A percentile compares a stretch with the other conserved stretches of the same genome.
These are phyloP conservation scores for Rosa chinensis DNA, from an alignment of 306 rosid species.

Conservation along the genomic window DNA sequence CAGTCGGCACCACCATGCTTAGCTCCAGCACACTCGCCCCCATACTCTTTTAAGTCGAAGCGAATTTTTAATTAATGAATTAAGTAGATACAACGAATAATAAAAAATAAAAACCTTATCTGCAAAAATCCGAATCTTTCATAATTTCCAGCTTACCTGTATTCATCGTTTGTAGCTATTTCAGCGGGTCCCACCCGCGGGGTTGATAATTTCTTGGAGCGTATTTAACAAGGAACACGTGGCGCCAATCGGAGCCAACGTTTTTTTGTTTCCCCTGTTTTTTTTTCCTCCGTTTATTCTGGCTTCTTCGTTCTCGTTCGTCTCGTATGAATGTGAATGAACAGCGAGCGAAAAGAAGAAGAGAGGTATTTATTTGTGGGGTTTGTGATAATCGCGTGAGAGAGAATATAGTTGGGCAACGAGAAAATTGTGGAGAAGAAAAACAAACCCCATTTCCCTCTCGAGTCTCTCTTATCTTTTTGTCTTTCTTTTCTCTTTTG, in stretches of 20 bases:
- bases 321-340: not conserved
- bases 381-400: conserved; percentile 6
- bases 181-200: not conserved
- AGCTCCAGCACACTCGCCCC: not conserved
- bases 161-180: not conserved
- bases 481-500: not conserved
- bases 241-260: conserved; percentile 1
- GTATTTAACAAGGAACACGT: conserved; percentile 1
- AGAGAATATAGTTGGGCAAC: conserved; percentile 12
- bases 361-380: not conserved
- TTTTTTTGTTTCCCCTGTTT: not conserved
- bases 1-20: not conserved
- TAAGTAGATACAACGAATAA: not conserved
- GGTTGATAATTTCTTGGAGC: not conserved
- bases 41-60: not conserved
- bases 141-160: not conserved
- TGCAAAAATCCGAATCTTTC: not conserved
- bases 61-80: not conserved
- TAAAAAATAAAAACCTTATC: not conserved
- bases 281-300: not conserved
- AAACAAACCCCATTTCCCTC: not conserved
- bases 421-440: conserved; percentile 23
- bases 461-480: not conserved
- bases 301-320: not conserved
- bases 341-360: not conserved